These are phyloP conservation scores for Fusarium liriodendri DNA, from an alignment of 2,329 filamentous ascomycete species.

Conservation along the genomic window DNA sequence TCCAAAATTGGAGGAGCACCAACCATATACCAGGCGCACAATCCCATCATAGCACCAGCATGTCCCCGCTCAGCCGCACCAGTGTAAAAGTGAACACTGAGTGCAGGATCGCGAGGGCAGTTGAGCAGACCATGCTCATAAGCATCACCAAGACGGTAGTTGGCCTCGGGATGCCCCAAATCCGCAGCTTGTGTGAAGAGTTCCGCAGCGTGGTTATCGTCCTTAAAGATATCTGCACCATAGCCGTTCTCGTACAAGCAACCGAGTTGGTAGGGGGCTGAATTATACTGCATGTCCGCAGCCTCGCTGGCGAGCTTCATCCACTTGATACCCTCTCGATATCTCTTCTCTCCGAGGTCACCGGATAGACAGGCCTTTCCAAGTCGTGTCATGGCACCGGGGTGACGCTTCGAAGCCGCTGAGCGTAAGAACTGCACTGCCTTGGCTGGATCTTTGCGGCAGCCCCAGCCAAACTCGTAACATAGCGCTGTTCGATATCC, in stretches of 20 bases:
- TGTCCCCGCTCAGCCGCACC: conserved; percentile 88
- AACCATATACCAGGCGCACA: conserved; percentile 99
- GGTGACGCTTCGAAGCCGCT: conserved; percentile 92
- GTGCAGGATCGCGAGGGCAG: conserved; percentile 89
- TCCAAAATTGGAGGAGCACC: conserved; percentile 92
- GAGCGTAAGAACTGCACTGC: conserved; percentile 93
- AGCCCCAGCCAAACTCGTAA: conserved; percentile 99
- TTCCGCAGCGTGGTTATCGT: conserved; percentile 90
- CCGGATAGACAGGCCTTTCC: conserved; percentile 90
- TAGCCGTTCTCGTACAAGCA: conserved; percentile 92
- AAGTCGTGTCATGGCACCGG: conserved; percentile 92
- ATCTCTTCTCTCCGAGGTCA: conserved; percentile 87
- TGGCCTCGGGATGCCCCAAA: conserved; percentile 87
- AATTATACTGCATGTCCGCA: conserved; percentile 91
- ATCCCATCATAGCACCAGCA: conserved; percentile 92
- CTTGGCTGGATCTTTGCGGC: conserved; percentile 87
- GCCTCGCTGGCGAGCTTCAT: conserved; percentile 91
- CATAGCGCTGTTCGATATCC: conserved; percentile 93
- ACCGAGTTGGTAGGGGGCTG: conserved; percentile 90
- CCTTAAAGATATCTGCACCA: conserved; percentile 92
- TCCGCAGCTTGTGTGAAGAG: conserved; percentile 95
- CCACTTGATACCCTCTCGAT: conserved; percentile 95
- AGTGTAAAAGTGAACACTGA: conserved; percentile 98
- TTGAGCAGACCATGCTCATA: conserved; percentile 92
- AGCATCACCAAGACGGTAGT: conserved; percentile 90